phyloP scores from a whole-genome alignment of 768 basidiomycete genomes.

The Boletus fagicola region DNA sequence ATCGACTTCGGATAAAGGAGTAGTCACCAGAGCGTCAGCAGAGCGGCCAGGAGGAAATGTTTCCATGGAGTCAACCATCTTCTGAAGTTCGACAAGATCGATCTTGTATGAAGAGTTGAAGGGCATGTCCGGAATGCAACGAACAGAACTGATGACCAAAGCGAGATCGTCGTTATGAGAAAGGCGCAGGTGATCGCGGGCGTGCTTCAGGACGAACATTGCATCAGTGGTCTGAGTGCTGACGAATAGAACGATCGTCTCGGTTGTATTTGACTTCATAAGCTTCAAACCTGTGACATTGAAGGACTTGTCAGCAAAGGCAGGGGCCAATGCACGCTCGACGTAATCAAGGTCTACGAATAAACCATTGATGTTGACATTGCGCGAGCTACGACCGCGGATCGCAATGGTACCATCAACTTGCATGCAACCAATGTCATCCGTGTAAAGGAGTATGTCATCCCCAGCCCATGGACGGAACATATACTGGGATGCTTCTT shows the following conservation, averaged over 20 bases:
- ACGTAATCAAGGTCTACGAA: constrained; percentile 19
- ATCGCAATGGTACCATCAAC: constrained; percentile 14
- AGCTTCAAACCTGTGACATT: constrained; percentile 12
- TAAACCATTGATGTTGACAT: constrained; percentile 15
- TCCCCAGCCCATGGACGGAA: constrained; percentile 17
- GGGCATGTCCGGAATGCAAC: constrained; percentile 14
- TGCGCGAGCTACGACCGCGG: constrained; percentile 16
- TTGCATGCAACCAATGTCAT: constrained; percentile 19
- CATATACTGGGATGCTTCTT: constrained; percentile 15
- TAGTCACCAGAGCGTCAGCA: constrained; percentile 9
- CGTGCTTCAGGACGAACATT: constrained; percentile 11
- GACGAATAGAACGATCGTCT: constrained; percentile 7
- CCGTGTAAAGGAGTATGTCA: constrained; percentile 13
- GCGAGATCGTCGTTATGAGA: constrained; percentile 9
- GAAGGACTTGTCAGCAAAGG: constrained; percentile 8
- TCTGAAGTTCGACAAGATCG: constrained; percentile 12
- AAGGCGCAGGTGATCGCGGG: constrained; percentile 10
- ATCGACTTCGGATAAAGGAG: constrained; percentile 17
- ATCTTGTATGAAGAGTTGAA: constrained; percentile 19
- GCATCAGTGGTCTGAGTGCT: constrained; percentile 9
- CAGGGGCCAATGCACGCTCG: constrained; percentile 17
- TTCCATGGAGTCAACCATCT: constrained; percentile 10
- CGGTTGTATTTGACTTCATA: constrained; percentile 8
- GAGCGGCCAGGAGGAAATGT: constrained; percentile 1
- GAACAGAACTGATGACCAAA: constrained; percentile 9